A percentile compares a stretch with the other conserved stretches of the same genome.
phyloP scores from a whole-genome alignment of 805 yeast genomes.

The Ogataea nakhonphanomensis region DNA sequence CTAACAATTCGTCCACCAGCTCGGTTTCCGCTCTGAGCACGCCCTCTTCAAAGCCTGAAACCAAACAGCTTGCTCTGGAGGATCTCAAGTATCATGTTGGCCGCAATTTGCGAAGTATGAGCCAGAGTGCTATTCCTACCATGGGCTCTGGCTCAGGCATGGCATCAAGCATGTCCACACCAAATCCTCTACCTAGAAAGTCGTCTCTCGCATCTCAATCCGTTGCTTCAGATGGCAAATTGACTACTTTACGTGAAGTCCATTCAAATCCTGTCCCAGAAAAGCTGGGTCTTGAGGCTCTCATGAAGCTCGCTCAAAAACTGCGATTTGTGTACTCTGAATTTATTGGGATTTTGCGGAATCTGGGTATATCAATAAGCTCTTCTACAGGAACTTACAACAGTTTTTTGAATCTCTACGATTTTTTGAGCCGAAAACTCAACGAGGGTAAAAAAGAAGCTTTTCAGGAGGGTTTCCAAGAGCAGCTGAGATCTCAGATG shows the following conservation, averaged over 20 bases:
- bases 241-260: constrained; percentile 17
- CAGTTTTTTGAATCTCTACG: constrained; percentile 18
- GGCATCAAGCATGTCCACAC: constrained; percentile 2
- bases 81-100: constrained; percentile 22
- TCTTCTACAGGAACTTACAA: constrained; percentile 15
- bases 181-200: constrained; percentile 16
- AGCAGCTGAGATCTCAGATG: constrained; percentile 18
- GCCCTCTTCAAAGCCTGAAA: constrained; percentile 10
- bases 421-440: constrained; percentile 18
- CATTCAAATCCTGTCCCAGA: constrained; percentile 4
- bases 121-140: constrained; percentile 12
- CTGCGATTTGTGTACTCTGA: constrained; percentile 23
- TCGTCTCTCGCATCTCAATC: constrained; percentile 15
- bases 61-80: constrained; percentile 19
- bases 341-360: constrained; percentile 14
- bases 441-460: constrained; percentile 13
- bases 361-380: constrained; percentile 15
- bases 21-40: constrained; percentile 1
- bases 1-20: constrained; percentile 4
- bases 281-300: constrained; percentile 8
- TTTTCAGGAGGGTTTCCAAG: constrained; percentile 11
- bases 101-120: constrained; percentile 16
- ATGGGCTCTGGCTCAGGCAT: constrained; percentile 7
- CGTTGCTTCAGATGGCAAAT: constrained; percentile 9
- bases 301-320: constrained; percentile 22